Evolutionary conservation across 306 rosid species (phyloP), one percentile per base, ranked within the genome.

Genomic region (Luffa aegyptiaca): DNA sequence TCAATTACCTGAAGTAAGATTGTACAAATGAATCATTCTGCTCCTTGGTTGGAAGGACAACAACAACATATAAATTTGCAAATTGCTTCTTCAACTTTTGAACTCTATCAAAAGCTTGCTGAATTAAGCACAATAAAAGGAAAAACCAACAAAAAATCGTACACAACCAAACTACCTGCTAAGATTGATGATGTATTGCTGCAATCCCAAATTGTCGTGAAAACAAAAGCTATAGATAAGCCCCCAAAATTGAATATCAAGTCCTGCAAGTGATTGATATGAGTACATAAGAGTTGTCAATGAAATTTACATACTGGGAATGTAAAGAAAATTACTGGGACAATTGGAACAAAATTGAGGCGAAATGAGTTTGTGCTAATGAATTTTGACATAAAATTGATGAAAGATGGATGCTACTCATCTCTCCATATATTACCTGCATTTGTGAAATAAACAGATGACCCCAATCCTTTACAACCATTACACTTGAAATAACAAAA

Each of bases 191-290:
- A 82, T 71, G 86, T 80, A 56, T 51, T 83, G 78, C 69, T 68
- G 76, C 61, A 41, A 78, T 90, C 96, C 90, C 91, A 88, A 77
- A 82, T 84, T 18, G 96, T 90, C 77, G 88, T 84, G 76, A 92
- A 93, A 44, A 88, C 66, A 83, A 93, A 92, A 44, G 95, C 97
- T 76, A 93, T 92, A 0, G 97, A 93, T 70, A 88, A 81, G 61
- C 97, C 93, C 39, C 97, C 97, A 81, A 92, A 93, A 66, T 93
- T 93, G 92, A 93, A 92, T 81, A 93, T 92, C 70, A 93, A 92
- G 83, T 93, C 98, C 98, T 93, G 62, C 86, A 80, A 20, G 76
- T 7, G 61, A 66, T 14, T 41, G 66, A n/a, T 56, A 1, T 11
- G 39, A 75, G 58, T 37, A n/a, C 7, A 53, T 35, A 36, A 44